These are phyloP conservation scores for Tricladium varicosporioides DNA, from an alignment of 2,329 filamentous ascomycete genomes.

Conservation along the genomic window DNA sequence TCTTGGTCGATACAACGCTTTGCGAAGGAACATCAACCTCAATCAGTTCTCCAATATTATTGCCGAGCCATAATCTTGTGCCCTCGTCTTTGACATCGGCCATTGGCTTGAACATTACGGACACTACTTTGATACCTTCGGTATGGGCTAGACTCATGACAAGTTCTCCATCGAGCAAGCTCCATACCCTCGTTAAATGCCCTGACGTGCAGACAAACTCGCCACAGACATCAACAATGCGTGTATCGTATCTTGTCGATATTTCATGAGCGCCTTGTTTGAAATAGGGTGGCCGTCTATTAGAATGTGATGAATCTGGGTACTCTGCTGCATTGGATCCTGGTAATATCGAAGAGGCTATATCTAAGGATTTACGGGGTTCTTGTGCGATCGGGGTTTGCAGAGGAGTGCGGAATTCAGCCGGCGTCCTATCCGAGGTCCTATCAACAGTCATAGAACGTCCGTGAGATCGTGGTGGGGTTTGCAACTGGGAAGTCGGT, in stretches of 20 bases:
- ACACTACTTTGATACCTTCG: constrained; percentile 79
- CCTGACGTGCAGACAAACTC: constrained; percentile 85
- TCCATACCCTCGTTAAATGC: constrained; percentile 86
- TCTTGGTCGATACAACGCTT: constrained; percentile 65
- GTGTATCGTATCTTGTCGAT: constrained; percentile 79
- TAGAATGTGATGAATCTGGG: constrained; percentile 81
- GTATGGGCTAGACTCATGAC: constrained; percentile 79
- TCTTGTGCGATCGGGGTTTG: constrained; percentile 18
- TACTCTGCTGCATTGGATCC: constrained; percentile 50
- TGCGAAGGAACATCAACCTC: constrained; percentile 82
- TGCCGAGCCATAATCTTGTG: constrained; percentile 82
- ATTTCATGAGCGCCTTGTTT: constrained; percentile 75
- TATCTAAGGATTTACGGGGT: constrained; percentile 17
- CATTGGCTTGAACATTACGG: constrained; percentile 83
- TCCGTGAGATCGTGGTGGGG: constrained; percentile 43
- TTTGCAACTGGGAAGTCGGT: constrained; percentile 44
- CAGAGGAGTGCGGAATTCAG: constrained; percentile 38
- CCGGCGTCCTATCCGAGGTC: constrained; percentile 38
- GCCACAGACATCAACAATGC: constrained; percentile 84
- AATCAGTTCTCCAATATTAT: constrained; percentile 80
- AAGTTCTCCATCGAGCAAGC: constrained; percentile 74
- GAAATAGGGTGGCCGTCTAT: constrained; percentile 76
- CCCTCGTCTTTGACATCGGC: constrained; percentile 77
- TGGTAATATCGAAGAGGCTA: constrained; percentile 5
- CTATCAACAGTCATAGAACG: constrained; percentile 51